phyloP scores from a whole-genome alignment of 2,329 filamentous ascomycete genomes.

The Xylaria sp. region DNA sequence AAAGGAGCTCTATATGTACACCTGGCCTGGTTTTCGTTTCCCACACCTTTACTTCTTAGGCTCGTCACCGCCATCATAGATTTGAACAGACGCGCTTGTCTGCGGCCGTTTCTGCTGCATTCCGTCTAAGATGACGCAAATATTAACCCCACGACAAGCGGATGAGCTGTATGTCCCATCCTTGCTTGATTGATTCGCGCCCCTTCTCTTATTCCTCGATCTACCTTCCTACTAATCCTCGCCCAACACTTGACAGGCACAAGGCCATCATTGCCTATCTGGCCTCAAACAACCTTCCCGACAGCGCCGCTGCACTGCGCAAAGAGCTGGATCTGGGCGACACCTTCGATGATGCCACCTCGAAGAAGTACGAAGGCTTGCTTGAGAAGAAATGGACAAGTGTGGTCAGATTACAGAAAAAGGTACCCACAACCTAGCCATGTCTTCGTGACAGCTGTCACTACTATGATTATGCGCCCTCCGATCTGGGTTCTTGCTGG shows the following conservation, averaged over 20 bases:
- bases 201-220: background rate
- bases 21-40: background rate
- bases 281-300: conserved; percentile 75
- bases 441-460: background rate
- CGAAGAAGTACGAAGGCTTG: conserved; percentile 93
- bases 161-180: conserved; percentile 49
- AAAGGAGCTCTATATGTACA: conserved; percentile 19
- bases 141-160: conserved; percentile 50
- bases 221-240: conserved; percentile 11
- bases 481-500: conserved; percentile 3
- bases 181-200: background rate
- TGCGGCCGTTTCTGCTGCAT: conserved; percentile 7
- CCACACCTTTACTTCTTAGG: background rate
- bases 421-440: conserved; percentile 64
- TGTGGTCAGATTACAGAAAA: conserved; percentile 93
- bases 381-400: conserved; percentile 99
- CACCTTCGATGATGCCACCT: conserved; percentile 79
- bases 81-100: conserved; percentile 2
- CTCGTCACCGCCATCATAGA: background rate
- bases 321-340: conserved; percentile 79
- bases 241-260: conserved; percentile 59
- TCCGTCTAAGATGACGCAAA: conserved; percentile 46
- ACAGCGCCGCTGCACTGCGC: conserved; percentile 76
- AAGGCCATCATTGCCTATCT: conserved; percentile 95
- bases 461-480: background rate